Evolutionary conservation across 768 basidiomycete genomes (phyloP), one percentile per base, ranked within the genome.

Genomic region (Lentinula edodes): DNA sequence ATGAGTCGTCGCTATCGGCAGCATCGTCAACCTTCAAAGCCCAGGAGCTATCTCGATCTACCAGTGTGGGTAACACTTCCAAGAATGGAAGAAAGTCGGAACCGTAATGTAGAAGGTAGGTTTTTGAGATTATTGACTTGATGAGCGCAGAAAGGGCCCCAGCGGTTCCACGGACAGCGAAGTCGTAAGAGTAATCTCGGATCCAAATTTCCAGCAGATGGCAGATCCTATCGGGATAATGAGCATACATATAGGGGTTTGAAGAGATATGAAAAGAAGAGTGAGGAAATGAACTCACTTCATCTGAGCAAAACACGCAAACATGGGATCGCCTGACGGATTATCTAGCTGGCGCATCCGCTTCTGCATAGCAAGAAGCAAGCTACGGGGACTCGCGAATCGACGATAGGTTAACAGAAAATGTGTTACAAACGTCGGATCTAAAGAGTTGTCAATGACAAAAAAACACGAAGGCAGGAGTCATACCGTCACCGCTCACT

Each of bases 281-380:
- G 34, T 28, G 57, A 28, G n/a, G 63, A 66, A 48, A 50, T 46
- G 20, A 23, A 60, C 71, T 32, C 66, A 91, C 92, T 88, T 85
- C 90, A 93, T 91, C 70, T 94, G 92, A 6, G 90, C 91, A 72
- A 88, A 93, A 66, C 87, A 89, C 7, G 90, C 90, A 73, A 93
- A 89, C 84, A 93, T 88, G 0, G 89, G 88, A 75, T 94, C 91
- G 6, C 85, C 84, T 12, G 83, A 80, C 16, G 87, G 83, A 58
- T 83, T 82, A 67, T 89, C 88, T 13, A 94, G 76, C 64, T 88
- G 84, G 38, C 89, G 84, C 83, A 93, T 88, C 52, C 90, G 86
- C 69, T 91, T 90, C 72, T 93, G 90, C 88, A 95, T 91, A 5
- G 90, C 88, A 50, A 93, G 77, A n/a, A 95, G 76, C 16, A 95